Conservation (phyloP, 805 yeast genomes). For the Metschnikowia santaceciliae region DNA sequence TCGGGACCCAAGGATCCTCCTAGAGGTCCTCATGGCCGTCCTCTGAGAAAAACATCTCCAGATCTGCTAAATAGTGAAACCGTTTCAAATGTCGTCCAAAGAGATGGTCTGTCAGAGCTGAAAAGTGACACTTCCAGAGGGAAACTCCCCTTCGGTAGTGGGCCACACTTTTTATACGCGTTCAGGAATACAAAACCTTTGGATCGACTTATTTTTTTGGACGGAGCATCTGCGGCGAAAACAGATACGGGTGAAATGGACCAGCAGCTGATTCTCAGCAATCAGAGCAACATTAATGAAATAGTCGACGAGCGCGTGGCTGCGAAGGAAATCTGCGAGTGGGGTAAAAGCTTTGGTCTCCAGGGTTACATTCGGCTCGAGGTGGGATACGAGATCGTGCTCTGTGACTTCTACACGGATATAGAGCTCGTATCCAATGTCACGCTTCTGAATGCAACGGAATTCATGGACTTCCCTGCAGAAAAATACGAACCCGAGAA, state of each 20-base stretch:
- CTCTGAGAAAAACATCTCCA: neutral
- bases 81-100: neutral
- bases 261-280: conserved; percentile 28
- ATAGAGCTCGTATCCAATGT: conserved; percentile 45
- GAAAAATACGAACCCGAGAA: conserved; percentile 3
- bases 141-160: neutral
- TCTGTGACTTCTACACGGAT: conserved; percentile 56
- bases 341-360: conserved; percentile 52
- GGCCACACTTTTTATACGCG: conserved; percentile 34
- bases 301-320: conserved; percentile 37
- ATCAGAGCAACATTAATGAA: conserved; percentile 21
- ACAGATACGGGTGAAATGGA: conserved; percentile 58
- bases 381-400: conserved; percentile 56
- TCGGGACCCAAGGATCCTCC: neutral
- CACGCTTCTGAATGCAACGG: conserved; percentile 34
- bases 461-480: conserved; percentile 37
- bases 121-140: neutral
- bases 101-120: neutral
- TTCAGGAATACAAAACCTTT: conserved; percentile 47
- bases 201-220: conserved; percentile 48
- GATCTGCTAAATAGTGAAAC: neutral
- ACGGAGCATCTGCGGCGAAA: conserved; percentile 70
- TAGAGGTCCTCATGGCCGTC: neutral
- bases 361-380: conserved; percentile 60
- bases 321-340: conserved; percentile 50